These are phyloP conservation scores for Phylloporus sp. DNA, from an alignment of 1,284 basidiomycete genomes.

Conservation along the genomic window DNA sequence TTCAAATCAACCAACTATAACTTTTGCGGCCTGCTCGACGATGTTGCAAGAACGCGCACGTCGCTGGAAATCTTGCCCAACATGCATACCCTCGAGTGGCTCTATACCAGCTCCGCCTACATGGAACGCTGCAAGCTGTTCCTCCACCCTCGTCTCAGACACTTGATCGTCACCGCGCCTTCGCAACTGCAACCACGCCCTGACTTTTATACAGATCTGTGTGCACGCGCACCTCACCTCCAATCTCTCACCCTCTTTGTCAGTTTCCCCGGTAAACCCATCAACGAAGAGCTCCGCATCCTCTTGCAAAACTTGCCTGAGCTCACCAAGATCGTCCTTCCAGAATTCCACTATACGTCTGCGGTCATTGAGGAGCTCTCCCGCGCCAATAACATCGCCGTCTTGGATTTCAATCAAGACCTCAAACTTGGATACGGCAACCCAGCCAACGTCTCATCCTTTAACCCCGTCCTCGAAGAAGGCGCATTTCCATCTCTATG, in stretches of 20 bases:
- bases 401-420: constrained; percentile 59
- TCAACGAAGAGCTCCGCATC: constrained; percentile 47
- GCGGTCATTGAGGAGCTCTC: constrained; percentile 56
- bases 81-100: constrained; percentile 56
- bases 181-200: constrained; percentile 18
- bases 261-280: constrained; percentile 43
- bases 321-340: constrained; percentile 58
- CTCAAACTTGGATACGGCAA: constrained; percentile 52
- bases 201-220: constrained; percentile 58
- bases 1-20: constrained; percentile 26
- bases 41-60: constrained; percentile 62
- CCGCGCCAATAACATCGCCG: constrained; percentile 50
- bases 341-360: constrained; percentile 59
- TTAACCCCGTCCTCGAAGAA: constrained; percentile 52
- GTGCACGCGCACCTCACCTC: constrained; percentile 59
- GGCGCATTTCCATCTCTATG: constrained; percentile 63
- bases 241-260: constrained; percentile 53
- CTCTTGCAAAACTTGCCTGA: constrained; percentile 52
- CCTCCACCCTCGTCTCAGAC: constrained; percentile 50
- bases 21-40: constrained; percentile 51
- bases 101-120: constrained; percentile 28
- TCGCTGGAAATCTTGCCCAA: constrained; percentile 62
- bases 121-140: constrained; percentile 51
- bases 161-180: constrained; percentile 39
- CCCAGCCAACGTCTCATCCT: constrained; percentile 50